Conservation (phyloP, 345 rosid genomes). For the Raphanus sativus region DNA sequence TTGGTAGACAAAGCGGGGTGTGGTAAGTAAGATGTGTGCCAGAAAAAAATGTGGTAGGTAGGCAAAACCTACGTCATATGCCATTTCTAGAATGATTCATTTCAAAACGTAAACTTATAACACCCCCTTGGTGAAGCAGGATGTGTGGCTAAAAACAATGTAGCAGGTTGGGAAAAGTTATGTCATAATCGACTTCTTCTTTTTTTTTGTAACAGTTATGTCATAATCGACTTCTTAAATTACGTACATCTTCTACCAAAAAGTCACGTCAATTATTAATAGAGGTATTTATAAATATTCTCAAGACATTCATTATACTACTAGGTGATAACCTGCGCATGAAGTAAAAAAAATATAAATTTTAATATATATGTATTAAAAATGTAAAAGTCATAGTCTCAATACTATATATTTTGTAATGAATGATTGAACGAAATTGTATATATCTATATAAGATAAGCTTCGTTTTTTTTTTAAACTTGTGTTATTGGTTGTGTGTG, state of each 20-base stretch:
- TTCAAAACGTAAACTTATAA: not conserved
- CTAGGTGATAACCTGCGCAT: too few species aligned
- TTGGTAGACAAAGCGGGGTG: conserved; percentile 18
- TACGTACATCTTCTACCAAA: not conserved
- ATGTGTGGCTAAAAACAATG: not conserved
- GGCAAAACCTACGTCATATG: not conserved
- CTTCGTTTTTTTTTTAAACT: too few species aligned
- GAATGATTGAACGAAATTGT: too few species aligned
- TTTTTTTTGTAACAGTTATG: not conserved
- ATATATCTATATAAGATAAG: too few species aligned
- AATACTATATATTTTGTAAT: too few species aligned
- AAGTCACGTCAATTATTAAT: not conserved
- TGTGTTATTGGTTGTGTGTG: too few species aligned
- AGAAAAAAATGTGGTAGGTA: not conserved
- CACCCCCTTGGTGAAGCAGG: not conserved
- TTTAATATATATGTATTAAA: too few species aligned
- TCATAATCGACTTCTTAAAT: not conserved
- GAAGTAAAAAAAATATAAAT: too few species aligned
- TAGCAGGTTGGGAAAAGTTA: not conserved
- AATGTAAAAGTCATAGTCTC: too few species aligned
- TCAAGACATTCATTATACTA: not conserved
- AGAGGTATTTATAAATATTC: not conserved
- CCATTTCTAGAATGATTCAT: not conserved
- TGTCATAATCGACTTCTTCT: not conserved
- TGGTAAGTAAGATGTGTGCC: conserved; percentile 29